Conservation (phyloP, 306 rosid genomes). For the Medicago lupulina region DNA sequence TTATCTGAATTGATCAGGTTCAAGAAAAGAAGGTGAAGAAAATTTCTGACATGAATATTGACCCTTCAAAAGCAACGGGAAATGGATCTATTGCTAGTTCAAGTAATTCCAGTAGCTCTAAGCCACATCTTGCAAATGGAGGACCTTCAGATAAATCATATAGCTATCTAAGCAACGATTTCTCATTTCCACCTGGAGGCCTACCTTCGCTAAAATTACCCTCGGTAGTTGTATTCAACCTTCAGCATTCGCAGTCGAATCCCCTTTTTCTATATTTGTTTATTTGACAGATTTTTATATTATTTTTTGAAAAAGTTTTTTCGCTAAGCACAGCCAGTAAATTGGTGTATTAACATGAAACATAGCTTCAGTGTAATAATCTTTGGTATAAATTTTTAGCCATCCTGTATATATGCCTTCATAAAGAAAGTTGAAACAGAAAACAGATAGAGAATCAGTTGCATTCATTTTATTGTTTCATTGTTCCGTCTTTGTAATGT, state of each 20-base stretch:
- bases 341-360: constrained; percentile 34
- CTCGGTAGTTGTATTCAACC: constrained; percentile 72
- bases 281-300: neutral
- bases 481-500: too few species aligned
- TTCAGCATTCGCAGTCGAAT: constrained; percentile 12
- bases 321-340: constrained; percentile 3
- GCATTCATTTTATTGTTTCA: too few species aligned
- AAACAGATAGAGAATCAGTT: too few species aligned
- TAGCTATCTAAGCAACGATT: constrained; percentile 62
- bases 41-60: constrained; percentile 86
- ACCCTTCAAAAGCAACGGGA: constrained; percentile 71
- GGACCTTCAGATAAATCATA: constrained; percentile 64
- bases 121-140: constrained; percentile 81
- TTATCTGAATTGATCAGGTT: constrained; percentile 66
- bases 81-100: constrained; percentile 89
- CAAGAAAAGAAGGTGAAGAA: constrained; percentile 99
- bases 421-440: neutral
- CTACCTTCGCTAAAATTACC: constrained; percentile 79
- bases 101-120: constrained; percentile 69
- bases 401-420: neutral
- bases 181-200: constrained; percentile 83
- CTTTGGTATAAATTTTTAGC: neutral
- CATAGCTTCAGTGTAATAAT: constrained; percentile 26
- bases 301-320: neutral
- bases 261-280: neutral